A percentile compares a stretch with the other conserved stretches of the same genome.
Conservation (phyloP, 169 alveolate species). For the Cryptosporidium viatorum region DNA sequence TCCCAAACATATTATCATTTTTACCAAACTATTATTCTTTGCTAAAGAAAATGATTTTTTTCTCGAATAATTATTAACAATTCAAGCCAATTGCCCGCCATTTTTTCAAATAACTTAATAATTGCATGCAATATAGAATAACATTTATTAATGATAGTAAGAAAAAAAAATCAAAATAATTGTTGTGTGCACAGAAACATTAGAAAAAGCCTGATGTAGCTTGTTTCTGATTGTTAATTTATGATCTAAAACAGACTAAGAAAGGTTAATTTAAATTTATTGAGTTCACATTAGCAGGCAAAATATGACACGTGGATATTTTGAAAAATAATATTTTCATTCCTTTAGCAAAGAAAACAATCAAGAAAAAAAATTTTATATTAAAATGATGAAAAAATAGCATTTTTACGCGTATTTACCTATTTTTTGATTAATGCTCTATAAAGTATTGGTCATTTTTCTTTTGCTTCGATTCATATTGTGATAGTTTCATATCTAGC, state of each 20-base stretch:
- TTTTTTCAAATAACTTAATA: too few relatives aligned
- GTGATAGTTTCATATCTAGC: constrained; percentile 52
- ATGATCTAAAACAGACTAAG: background rate
- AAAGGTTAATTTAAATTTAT: too few relatives aligned
- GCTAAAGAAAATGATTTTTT: too few relatives aligned
- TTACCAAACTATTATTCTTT: background rate
- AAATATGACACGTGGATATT: background rate
- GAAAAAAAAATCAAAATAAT: background rate
- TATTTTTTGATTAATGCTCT: background rate
- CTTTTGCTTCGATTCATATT: constrained; percentile 26
- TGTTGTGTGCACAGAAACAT: too few relatives aligned
- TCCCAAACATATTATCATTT: constrained; percentile 61
- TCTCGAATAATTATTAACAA: too few relatives aligned
- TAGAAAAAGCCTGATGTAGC: too few relatives aligned
- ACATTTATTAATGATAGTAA: background rate
- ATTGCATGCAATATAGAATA: too few relatives aligned
- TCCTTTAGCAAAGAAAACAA: too few relatives aligned
- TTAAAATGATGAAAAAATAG: background rate
- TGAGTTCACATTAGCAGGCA: background rate
- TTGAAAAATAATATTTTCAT: too few relatives aligned
- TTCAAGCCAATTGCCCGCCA: too few relatives aligned
- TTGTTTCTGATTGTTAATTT: too few relatives aligned
- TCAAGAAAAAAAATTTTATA: background rate
- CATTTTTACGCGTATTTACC: background rate
- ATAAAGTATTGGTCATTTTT: background rate